Evolutionary conservation across 345 rosid species (phyloP), one percentile per base, ranked within the genome.

Genomic region (Camelina sativa): DNA sequence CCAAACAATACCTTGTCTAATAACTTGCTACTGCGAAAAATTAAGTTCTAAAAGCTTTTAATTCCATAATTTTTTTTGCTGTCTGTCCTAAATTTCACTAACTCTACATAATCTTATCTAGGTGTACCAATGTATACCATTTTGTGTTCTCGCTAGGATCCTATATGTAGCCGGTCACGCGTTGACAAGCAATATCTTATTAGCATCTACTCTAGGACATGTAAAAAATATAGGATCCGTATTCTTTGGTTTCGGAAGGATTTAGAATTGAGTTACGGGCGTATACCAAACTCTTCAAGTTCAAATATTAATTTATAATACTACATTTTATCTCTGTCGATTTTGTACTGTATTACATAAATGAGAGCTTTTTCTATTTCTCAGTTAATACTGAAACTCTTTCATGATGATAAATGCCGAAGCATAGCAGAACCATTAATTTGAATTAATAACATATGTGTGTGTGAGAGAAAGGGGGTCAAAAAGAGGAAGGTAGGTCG

Each of bases 71-170:
- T 20, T 2, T 2, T 23, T 23, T n/a, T n/a, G n/a, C n/a, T 75
- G 66, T 75, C 61, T 80, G 73, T 44, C 62, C 76, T 80, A 13
- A 71, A 66, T 44, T 71, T 75, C 74, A 65, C 61, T 59, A 75
- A 60, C 62, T 47, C 67, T 55, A 53, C 38, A 32, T 56, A 17
- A 46, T 56, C 32, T 7, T 68, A 30, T 55, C 44, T 44, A 55
- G 34, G 57, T 61, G 75, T 67, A 56, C 79, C 48, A 52, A 25
- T 25, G 28, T 25, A 25, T 25, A 25, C 28, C 66, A 43, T 66
- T 5, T 38, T 65, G 63, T 72, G 52, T 60, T 43, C 38, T 59
- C 55, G 79, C 69, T 62, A 70, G 46, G 76, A 79, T 79, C 60
- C 73, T 62, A 65, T 64, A 25, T 25, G 60, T 68, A 79, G 7